Base-by-base conservation (phyloP, 2,329 filamentous ascomycete species). In the Alternaria conjuncta region DNA sequence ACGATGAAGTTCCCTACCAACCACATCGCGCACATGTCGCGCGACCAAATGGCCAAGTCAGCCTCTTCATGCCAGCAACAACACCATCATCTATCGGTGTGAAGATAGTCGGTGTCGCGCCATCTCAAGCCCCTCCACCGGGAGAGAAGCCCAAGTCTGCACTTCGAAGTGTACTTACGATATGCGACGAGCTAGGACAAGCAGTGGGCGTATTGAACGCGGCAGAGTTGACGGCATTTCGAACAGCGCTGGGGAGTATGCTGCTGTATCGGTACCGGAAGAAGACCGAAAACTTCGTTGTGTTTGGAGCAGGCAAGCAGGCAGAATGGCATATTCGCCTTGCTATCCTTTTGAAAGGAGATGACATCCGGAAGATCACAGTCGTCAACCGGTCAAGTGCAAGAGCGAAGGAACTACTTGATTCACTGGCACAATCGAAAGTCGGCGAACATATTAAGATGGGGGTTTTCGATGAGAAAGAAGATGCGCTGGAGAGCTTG, bases 181-280 rank as follows among this genome's bases (percentile, higher is more conserved):
- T 95, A 8, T 74, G 71, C 57, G 63, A 70, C 15, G 50, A 61
- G 3, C 1, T 30, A 3, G 92, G 92, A 45, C 79, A 83, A 11
- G 86, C 91, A 0, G 79, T 87, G 6, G 92, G 90, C 5, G 85
- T 95, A 60, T 81, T 96, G 41, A 90, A 93, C 71, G 91, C 92
- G 15, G 86, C 87, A 63, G 89, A 92, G 49, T 82, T 95, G 30
- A 96, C 93, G 0, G 92, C 91, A 4, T 96, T 95, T 79, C 89
- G 93, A 64, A 96, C 93, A 0, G 91, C 92, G 0, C 83, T 95
- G 11, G 88, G 88, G 2, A 91, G 90, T 5, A 87, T 90, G 57
- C 88, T 90, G 25, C 84, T 93, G 9, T 75, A 66, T 26, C 54
- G 55, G 13, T 44, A 58, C 46, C 60, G 75, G 2, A 62, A 60